A percentile compares a stretch with the other conserved stretches of the same genome.
phyloP scores from a whole-genome alignment of 345 rosid genomes.

The Hibiscus mutabilis region DNA sequence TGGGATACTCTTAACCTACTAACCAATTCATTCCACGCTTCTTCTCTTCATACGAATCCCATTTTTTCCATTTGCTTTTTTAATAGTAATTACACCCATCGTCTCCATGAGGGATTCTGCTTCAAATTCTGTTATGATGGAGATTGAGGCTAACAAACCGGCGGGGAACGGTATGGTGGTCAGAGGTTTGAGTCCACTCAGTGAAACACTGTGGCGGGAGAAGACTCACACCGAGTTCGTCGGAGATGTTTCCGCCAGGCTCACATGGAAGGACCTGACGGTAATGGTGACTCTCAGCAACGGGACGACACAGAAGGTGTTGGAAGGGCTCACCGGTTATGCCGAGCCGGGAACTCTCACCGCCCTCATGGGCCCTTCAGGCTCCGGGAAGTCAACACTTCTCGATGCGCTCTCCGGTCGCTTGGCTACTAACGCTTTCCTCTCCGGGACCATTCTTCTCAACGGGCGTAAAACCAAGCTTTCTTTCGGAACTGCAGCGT shows the following conservation, averaged over 20 bases:
- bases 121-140: background rate
- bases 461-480: conserved; percentile 1
- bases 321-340: background rate
- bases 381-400: background rate
- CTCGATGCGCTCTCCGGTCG: conserved; percentile 1
- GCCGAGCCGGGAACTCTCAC: background rate
- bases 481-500: background rate
- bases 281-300: background rate
- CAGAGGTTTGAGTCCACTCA: background rate
- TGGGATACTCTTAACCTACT: conserved; percentile 1
- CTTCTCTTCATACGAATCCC: conserved; percentile 5
- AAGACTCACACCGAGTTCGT: background rate
- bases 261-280: background rate
- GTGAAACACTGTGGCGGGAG: background rate
- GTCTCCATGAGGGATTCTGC: background rate
- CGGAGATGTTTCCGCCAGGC: background rate
- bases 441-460: conserved; percentile 2
- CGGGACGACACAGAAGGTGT: background rate
- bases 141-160: background rate
- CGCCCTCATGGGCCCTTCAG: background rate
- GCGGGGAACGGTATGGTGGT: background rate
- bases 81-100: background rate
- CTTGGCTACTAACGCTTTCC: background rate
- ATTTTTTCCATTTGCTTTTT: background rate
- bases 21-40: background rate